Base-by-base conservation (phyloP, 1,284 basidiomycete genomes). In the Serendipita sp. region DNA sequence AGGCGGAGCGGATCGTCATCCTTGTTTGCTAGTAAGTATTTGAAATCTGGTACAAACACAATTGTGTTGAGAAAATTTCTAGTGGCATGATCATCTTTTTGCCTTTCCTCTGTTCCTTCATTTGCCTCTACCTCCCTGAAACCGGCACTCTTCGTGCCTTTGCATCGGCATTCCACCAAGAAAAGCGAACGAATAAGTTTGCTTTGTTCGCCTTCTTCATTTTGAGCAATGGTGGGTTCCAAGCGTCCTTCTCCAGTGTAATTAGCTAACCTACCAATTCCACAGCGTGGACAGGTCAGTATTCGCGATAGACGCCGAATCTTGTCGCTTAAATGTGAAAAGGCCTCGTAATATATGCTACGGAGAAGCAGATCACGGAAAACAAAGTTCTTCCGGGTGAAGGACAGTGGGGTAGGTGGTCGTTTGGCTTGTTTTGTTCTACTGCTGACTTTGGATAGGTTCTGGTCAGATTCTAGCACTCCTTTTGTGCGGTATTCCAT, bases 141-240 rank as follows among this genome's bases (percentile, higher is more conserved):
- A 58, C 53, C 6, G 53, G 53, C 53, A 58, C 53, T n/a, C 53
- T 58, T 58, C 53, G 53, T 1, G 53, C 34, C 17, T 58, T 58
- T 32, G 53, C 53, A 8, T n/a, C 17, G 0, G 53, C 53, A 58
- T 58, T 58, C 32, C 53, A 58, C 3, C 53, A 58, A 26, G 53
- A 58, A n/a, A 58, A 34, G 29, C 26, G 53, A 35, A 58, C 53
- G 8, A 58, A 58, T 29, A 58, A 58, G 34, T 58, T 58, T 35
- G 53, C 53, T 32, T 29, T 58, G 15, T 32, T 58, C 17, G 34
- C 29, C 32, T 58, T 58, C 34, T 58, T 58, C 29, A 58, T 58
- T 32, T 29, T 58, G 8, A 58, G 53, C 53, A 58, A 58, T n/a
- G 53, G 53, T 58, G 34, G 1, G 53, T 4, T 6, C n/a, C 8